Evolutionary conservation across 2,329 filamentous ascomycete genomes (phyloP).

Genomic region (Alternaria triticimaculans): DNA sequence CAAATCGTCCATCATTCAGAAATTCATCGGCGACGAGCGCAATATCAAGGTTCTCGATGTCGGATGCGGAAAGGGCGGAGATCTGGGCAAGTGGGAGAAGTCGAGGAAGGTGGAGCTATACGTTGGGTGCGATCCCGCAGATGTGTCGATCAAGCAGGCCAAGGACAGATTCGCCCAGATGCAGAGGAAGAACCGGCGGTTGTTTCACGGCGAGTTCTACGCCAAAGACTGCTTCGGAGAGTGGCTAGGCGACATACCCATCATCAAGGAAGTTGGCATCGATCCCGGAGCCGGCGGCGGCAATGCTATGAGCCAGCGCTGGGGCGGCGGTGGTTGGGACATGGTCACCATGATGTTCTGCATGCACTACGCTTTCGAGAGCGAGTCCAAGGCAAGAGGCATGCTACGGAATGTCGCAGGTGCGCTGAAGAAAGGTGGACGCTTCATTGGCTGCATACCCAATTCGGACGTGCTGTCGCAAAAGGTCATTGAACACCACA

Average conservation of each 20-base stretch:
- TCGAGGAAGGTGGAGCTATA: slow-evolving; percentile 90
- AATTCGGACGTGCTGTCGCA: slow-evolving; percentile 89
- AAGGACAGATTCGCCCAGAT: slow-evolving; percentile 81
- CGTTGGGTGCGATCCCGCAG: slow-evolving; percentile 90
- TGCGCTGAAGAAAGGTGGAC: slow-evolving; percentile 88
- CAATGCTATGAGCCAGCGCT: slow-evolving; percentile 65
- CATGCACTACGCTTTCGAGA: slow-evolving; percentile 98
- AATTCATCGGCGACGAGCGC: slow-evolving; percentile 67
- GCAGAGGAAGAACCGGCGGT: slow-evolving; percentile 62
- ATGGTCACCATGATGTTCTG: slow-evolving; percentile 99
- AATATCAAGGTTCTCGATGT: slow-evolving; percentile 85
- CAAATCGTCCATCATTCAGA: slow-evolving; percentile 96
- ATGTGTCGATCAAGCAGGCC: slow-evolving; percentile 90
- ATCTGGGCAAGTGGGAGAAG: slow-evolving; percentile 94
- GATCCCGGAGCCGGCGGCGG: slow-evolving; percentile 71
- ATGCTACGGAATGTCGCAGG: slow-evolving; percentile 96
- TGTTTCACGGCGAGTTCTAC: slow-evolving; percentile 87
- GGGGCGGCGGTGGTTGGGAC: slow-evolving; percentile 81
- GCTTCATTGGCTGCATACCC: slow-evolving; percentile 95
- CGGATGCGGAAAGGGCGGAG: slow-evolving; percentile 95
- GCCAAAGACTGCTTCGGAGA: slow-evolving; percentile 93
- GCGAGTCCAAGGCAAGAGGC: slow-evolving; percentile 82
- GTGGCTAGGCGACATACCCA: slow-evolving; percentile 78
- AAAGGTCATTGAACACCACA: slow-evolving; percentile 79
- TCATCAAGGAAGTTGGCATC: slow-evolving; percentile 87